A percentile compares a stretch with the other conserved stretches of the same genome.
phyloP scores from a whole-genome alignment of 306 rosid species.

The Ziziphus jujuba region DNA sequence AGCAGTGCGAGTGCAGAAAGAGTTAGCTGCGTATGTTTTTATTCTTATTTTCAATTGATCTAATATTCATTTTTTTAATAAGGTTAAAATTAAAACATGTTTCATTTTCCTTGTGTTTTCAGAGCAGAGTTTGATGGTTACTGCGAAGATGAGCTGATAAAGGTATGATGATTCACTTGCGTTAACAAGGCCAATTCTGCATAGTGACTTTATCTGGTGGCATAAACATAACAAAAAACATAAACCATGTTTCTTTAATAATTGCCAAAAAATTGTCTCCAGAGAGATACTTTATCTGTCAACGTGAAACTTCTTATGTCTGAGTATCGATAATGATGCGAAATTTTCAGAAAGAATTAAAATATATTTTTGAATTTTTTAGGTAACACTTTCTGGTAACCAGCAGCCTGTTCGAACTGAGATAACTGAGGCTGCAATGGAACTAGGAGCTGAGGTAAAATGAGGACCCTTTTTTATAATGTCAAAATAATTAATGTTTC shows the following conservation, averaged over 20 bases:
- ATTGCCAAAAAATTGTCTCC: no score
- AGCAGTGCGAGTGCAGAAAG: constrained; percentile 82
- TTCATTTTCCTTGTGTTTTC: constrained; percentile 35
- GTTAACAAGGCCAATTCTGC: not conserved
- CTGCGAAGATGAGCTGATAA: constrained; percentile 77
- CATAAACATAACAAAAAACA: no score
- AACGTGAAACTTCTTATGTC: not conserved
- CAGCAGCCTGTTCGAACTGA: constrained; percentile 82
- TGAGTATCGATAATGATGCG: not conserved
- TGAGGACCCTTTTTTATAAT: not conserved
- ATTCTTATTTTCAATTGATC: not conserved
- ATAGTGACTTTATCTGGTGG: not conserved
- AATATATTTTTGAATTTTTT: not conserved
- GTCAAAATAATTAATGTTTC: not conserved
- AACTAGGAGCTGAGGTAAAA: constrained; percentile 85
- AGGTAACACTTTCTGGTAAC: constrained; percentile 87
- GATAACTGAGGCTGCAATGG: constrained; percentile 91
- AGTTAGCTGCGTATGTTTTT: constrained; percentile 66
- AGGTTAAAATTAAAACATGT: not conserved
- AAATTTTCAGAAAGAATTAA: not conserved
- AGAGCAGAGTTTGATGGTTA: constrained; percentile 88
- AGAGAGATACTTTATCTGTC: not conserved
- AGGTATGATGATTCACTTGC: constrained; percentile 41
- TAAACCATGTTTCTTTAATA: no score
- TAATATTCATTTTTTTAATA: not conserved